Conservation (phyloP, 164 flowering plant genomes). For the Brasenia schreberi region DNA sequence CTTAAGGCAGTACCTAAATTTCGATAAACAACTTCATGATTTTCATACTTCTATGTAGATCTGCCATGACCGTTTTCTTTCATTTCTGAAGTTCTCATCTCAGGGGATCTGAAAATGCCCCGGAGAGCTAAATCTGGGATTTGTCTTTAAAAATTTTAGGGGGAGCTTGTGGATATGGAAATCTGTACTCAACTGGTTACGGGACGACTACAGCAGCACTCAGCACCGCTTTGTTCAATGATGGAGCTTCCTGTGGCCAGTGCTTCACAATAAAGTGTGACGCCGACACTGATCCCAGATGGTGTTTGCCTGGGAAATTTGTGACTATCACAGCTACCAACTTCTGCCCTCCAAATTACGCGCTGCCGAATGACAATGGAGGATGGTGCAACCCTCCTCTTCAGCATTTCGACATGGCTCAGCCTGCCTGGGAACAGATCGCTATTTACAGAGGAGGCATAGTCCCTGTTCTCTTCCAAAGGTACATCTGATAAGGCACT, state of each 20-base stretch:
- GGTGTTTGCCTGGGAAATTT: slow-evolving; percentile 61
- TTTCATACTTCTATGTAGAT: no score
- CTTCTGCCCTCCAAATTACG: slow-evolving; percentile 84
- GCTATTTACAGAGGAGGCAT: slow-evolving; percentile 40
- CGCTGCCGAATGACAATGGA: slow-evolving; percentile 56
- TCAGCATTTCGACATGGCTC: slow-evolving; percentile 76
- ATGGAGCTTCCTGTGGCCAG: slow-evolving; percentile 78
- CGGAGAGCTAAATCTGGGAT: no score
- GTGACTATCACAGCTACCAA: slow-evolving; percentile 84
- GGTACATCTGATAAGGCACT: slow-evolving; percentile 10
- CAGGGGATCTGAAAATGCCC: no score
- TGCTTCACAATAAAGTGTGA: slow-evolving; percentile 68
- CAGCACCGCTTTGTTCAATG: slow-evolving; percentile 75
- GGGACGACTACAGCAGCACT: slow-evolving; percentile 63
- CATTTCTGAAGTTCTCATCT: no score
- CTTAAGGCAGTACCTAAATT: no score
- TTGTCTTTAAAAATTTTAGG: slow-evolving; percentile 17
- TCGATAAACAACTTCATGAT: no score
- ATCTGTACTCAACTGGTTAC: slow-evolving; percentile 50
- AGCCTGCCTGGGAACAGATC: slow-evolving; percentile 28
- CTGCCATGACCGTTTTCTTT: no score
- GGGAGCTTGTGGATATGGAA: slow-evolving; percentile 75
- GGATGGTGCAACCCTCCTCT: slow-evolving; percentile 98
- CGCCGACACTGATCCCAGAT: slow-evolving; percentile 27
- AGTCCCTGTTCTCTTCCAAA: slow-evolving; percentile 33